Evolutionary conservation across 2,329 filamentous ascomycete genomes (phyloP), one percentile per base, ranked within the genome.

Genomic region (Zalaria sp.): DNA sequence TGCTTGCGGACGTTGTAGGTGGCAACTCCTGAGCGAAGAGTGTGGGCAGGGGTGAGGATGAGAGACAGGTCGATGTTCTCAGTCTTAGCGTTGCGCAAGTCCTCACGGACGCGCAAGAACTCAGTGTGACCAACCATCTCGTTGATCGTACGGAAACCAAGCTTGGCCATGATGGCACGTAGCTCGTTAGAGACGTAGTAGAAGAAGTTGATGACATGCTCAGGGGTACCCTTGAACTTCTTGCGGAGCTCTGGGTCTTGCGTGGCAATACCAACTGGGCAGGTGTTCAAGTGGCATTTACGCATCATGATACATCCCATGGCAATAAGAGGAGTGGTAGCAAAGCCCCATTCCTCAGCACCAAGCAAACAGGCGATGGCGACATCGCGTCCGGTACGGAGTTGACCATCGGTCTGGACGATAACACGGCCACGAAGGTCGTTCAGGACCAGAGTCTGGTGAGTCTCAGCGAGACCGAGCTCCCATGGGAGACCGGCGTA

Each of bases 171-270:
- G 64, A 96, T 93, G 31, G 88, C 86, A 58, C 89, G 81, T 44
- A 96, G 77, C 68, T 96, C 89, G 57, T 96, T 96, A 52, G 89
- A 83, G 40, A 96, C 74, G 57, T 95, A 96, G 69, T 95, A 96
- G 68, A 94, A 94, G 72, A 95, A 95, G 73, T 95, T 96, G 64
- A 96, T 95, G 44, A 94, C 88, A 53, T 95, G 86, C 66, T 96
- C 89, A 7, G 89, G 88, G 1, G 85, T 88, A 47, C 89, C 89
- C 51, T 79, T 72, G 64, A 96, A 95, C 67, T 95, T 96, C 72
- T 88, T 83, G 46, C 89, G 78, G 2, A 96, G 73, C 58, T 89
- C 83, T n/a, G 87, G 87, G 54, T 95, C 88, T 58, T 96, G 89
- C 1, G 88, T 94, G 3, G 89, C 89, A 46, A 96, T 94, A 61